These are phyloP conservation scores for Monosporascus ibericus DNA, from an alignment of 2,329 filamentous ascomycete species.

Conservation along the genomic window DNA sequence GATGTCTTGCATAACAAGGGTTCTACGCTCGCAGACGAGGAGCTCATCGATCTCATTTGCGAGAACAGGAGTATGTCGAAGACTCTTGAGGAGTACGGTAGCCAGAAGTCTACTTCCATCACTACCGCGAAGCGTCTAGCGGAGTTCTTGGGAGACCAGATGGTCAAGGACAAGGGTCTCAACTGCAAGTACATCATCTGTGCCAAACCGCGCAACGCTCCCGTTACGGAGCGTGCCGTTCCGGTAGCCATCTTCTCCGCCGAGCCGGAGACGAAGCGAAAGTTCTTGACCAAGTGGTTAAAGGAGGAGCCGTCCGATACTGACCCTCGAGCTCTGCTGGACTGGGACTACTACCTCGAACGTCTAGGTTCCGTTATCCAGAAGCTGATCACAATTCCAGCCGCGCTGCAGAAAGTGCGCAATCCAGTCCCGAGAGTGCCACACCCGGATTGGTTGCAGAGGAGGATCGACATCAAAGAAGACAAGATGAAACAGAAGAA, in stretches of 20 bases:
- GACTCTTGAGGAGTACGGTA: conserved; percentile 91
- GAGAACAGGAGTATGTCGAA: conserved; percentile 99
- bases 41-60: conserved; percentile 98
- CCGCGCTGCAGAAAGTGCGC: conserved; percentile 86
- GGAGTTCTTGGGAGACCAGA: conserved; percentile 94
- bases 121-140: conserved; percentile 92
- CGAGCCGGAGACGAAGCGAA: conserved; percentile 78
- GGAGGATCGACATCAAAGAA: conserved; percentile 89
- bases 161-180: conserved; percentile 98
- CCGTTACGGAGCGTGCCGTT: conserved; percentile 89
- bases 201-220: conserved; percentile 74
- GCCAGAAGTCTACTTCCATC: conserved; percentile 97
- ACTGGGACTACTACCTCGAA: conserved; percentile 97
- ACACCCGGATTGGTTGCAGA: conserved; percentile 95
- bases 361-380: conserved; percentile 95
- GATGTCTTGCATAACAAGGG: conserved; percentile 90
- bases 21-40: conserved; percentile 85
- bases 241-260: conserved; percentile 97
- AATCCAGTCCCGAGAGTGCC: conserved; percentile 92
- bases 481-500: conserved; percentile 99
- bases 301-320: conserved; percentile 88
- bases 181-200: conserved; percentile 99
- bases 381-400: conserved; percentile 97
- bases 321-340: conserved; percentile 81
- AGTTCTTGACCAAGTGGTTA: conserved; percentile 91